These are phyloP conservation scores for Mycena olivaceomarginata DNA, from an alignment of 768 basidiomycete genomes.

Conservation along the genomic window DNA sequence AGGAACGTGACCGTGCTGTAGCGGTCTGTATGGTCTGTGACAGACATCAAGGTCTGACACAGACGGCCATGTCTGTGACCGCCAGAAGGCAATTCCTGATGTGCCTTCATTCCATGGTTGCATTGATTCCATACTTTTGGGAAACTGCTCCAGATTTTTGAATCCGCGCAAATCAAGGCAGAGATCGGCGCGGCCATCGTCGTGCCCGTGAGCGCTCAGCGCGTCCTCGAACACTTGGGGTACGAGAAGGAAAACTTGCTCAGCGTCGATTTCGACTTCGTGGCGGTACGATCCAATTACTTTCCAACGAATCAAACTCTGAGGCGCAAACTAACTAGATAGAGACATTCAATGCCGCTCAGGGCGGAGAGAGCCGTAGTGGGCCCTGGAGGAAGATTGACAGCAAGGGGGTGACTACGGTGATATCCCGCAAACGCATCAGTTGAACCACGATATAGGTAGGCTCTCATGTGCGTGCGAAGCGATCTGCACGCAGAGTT, in stretches of 20 bases:
- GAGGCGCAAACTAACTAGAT: not conserved
- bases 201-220: not conserved
- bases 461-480: conserved; percentile 3
- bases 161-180: not conserved
- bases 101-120: too few relatives aligned
- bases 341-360: not conserved
- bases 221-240: conserved; percentile 18
- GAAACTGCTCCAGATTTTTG: not conserved
- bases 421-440: too few relatives aligned
- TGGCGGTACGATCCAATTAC: not conserved
- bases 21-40: too few relatives aligned
- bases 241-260: conserved; percentile 10
- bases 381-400: not conserved
- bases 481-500: conserved; percentile 28
- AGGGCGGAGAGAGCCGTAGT: not conserved
- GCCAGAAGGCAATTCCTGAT: too few relatives aligned
- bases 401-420: not conserved
- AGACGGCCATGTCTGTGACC: too few relatives aligned
- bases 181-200: conserved; percentile 23
- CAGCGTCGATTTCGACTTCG: not conserved
- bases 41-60: too few relatives aligned
- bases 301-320: too few relatives aligned
- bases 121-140: too few relatives aligned
- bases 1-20: too few relatives aligned
- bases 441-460: not conserved